Percentiles rank a stretch among this genome's conserved stretches.
phyloP scores from a whole-genome alignment of 768 basidiomycete genomes.

The Tulasnella sp. region DNA sequence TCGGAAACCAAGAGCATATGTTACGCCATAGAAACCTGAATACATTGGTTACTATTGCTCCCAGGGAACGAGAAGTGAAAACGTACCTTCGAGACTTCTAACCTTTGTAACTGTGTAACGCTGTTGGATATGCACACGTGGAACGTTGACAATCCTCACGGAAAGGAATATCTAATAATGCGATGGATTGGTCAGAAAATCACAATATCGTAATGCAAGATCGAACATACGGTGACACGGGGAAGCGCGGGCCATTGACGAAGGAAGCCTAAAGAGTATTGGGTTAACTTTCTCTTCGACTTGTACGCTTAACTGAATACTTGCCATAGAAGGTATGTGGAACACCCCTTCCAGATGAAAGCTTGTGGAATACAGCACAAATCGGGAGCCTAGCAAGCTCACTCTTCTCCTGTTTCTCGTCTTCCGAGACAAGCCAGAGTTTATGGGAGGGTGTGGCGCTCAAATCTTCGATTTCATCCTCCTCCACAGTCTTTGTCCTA shows the following conservation, averaged over 20 bases:
- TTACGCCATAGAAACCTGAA: conserved; percentile 47
- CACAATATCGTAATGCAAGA: not conserved
- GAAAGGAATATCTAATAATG: conserved; percentile 45
- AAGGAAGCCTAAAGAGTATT: too few species aligned
- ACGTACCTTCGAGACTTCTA: conserved; percentile 38
- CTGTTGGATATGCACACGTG: conserved; percentile 37
- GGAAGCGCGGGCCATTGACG: conserved; percentile 60
- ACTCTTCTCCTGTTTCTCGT: conserved; percentile 17
- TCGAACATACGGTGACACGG: conserved; percentile 41
- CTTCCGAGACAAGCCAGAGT: conserved; percentile 23
- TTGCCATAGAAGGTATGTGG: conserved; percentile 48
- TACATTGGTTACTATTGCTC: not conserved
- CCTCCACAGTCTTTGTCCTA: not conserved
- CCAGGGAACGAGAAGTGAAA: not conserved
- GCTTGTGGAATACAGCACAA: conserved; percentile 47
- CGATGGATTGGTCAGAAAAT: not conserved
- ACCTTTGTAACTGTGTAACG: conserved; percentile 48
- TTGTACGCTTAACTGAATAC: too few species aligned
- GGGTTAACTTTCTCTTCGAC: too few species aligned
- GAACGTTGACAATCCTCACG: conserved; percentile 38
- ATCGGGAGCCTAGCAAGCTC: conserved; percentile 35
- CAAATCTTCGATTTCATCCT: conserved; percentile 16
- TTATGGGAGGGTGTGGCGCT: conserved; percentile 17
- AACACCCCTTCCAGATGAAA: conserved; percentile 39
- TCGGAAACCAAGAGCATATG: conserved; percentile 49